Evolutionary conservation across 148 eudicot species (phyloP), one percentile per base, ranked within the genome.

Genomic region (Rhododendron vialii): DNA sequence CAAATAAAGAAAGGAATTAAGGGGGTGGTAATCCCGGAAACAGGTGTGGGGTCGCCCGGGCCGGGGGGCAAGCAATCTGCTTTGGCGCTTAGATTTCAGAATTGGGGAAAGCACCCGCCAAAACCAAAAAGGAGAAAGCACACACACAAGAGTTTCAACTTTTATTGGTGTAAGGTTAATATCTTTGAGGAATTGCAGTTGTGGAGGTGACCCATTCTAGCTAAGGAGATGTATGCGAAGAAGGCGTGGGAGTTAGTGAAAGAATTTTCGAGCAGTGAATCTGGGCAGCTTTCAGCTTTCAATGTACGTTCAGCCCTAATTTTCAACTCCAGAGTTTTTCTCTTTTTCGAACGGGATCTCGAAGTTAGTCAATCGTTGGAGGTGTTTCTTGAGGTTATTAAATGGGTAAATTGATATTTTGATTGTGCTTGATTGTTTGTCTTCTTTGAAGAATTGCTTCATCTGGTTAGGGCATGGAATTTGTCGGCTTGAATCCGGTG

Each of bases 241-340:
- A 92, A 92, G 83, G 93, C 88, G 22, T 47, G 88, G 22, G 90
- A 90, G 74, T 86, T 92, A 13, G 89, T 92, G 84, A 90, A 92
- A 85, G 93, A 92, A 86, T 59, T 90, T 30, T 87, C 90, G 0
- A 86, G 86, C 78, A 83, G 89, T 47, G 93, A 92, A 76, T 87
- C 89, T 41, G 93, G 92, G 69, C 93, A 92, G 85, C 88, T 91
- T 65, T 13, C 86, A 18, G 81, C 89, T 71, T 91, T 87, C 76
- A 92, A 92, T 88, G 93, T 90, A 88, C 82, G 86, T 51, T 36
- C 10, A 3, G n/a, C 48, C 24, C 1, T 5, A 8, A 7, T 48
- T 71, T 81, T 61, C 5, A 24, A 63, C 47, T 63, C 13, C 0
- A 2, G 57, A 7, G 1, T 63, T 24, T 1, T 24, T 55, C 3